Percentiles rank a stretch among this genome's conserved stretches.
Conservation (phyloP, 331 rosid genomes). For the Malus hybrid region DNA sequence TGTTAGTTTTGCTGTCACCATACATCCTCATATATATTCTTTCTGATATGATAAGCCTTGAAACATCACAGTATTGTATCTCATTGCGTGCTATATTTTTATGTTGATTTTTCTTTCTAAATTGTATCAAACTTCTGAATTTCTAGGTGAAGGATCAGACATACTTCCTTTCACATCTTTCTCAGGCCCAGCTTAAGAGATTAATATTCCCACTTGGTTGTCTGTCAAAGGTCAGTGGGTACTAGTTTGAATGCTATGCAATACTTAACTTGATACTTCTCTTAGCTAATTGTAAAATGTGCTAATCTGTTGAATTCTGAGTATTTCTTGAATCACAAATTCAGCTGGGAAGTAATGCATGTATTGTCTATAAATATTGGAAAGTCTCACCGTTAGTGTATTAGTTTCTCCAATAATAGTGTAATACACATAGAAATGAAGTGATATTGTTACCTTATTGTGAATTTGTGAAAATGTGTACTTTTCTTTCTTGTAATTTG, state of each 20-base stretch:
- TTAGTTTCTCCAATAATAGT: background rate
- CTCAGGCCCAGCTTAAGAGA: conserved; percentile 74
- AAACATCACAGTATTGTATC: background rate
- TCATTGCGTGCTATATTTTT: background rate
- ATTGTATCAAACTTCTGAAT: conserved; percentile 12
- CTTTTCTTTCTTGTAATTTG: background rate
- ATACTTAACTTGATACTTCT: background rate
- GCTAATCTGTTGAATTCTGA: background rate
- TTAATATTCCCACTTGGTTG: conserved; percentile 81
- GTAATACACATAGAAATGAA: background rate
- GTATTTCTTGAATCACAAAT: background rate
- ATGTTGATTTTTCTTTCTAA: conserved; percentile 7
- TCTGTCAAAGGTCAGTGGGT: conserved; percentile 70
- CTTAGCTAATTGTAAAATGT: background rate
- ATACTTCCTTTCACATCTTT: conserved; percentile 85
- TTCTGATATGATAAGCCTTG: background rate
- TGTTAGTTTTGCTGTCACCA: background rate
- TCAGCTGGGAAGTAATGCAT: background rate
- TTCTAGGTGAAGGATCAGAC: conserved; percentile 93
- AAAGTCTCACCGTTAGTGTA: background rate
- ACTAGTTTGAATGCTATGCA: conserved; percentile 2
- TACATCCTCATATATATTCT: background rate
- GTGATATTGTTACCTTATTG: background rate
- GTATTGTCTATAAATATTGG: background rate
- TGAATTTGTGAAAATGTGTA: background rate